These are phyloP conservation scores for Fusarium sororula DNA, from an alignment of 2,329 filamentous ascomycete species.

Conservation along the genomic window DNA sequence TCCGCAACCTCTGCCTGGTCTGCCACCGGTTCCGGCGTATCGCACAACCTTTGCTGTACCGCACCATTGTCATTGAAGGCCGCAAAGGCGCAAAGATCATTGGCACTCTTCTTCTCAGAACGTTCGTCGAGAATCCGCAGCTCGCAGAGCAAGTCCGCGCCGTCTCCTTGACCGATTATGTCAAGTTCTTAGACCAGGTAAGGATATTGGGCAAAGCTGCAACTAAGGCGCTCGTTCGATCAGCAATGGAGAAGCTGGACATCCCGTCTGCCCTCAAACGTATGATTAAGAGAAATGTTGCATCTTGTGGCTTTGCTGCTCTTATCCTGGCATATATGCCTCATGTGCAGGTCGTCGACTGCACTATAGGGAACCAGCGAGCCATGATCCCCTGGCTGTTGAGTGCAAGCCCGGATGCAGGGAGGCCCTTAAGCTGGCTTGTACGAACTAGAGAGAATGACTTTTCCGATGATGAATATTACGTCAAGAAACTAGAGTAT, in stretches of 20 bases:
- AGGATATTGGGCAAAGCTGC: background rate
- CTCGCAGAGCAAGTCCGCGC: background rate
- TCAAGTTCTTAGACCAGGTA: too few relatives aligned
- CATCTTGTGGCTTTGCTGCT: background rate
- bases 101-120: background rate
- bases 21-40: constrained; percentile 4
- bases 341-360: background rate
- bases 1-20: constrained; percentile 5
- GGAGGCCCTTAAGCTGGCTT: background rate
- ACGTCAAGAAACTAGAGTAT: background rate
- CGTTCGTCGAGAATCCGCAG: background rate
- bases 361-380: background rate
- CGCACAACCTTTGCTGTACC: background rate
- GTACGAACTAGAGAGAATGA: rapidly evolving
- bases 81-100: background rate
- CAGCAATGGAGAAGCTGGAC: background rate
- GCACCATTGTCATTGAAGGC: background rate
- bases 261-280: background rate
- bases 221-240: background rate
- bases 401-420: background rate
- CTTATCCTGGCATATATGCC: background rate
- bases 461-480: background rate
- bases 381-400: background rate
- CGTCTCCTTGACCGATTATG: background rate
- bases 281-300: background rate